These are phyloP conservation scores for Trichophyton verrucosum DNA, from an alignment of 2,329 filamentous ascomycete species.

Conservation along the genomic window DNA sequence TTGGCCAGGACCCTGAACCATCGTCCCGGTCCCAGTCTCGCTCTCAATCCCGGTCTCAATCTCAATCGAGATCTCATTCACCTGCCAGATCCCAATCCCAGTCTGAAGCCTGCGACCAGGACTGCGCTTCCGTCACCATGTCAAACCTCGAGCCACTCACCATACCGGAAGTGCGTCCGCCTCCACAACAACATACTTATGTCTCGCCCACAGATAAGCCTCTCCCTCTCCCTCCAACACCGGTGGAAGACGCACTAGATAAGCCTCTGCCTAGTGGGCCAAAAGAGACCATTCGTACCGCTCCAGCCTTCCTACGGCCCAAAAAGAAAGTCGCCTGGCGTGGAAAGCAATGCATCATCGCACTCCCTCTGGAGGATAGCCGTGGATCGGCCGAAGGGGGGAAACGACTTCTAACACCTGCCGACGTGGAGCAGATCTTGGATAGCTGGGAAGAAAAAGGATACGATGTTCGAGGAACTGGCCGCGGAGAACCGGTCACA, in stretches of 20 bases:
- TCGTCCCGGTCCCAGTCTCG: slow-evolving; percentile 26
- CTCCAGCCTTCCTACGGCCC: slow-evolving; percentile 23
- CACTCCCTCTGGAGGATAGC: slow-evolving; percentile 55
- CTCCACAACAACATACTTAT: slow-evolving; percentile 1
- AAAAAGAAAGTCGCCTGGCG: slow-evolving; percentile 66
- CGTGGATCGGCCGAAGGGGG: slow-evolving; percentile 41
- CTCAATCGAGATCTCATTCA: slow-evolving; percentile 26
- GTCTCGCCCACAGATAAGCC: slow-evolving; percentile 11
- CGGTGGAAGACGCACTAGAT: slow-evolving; percentile 6
- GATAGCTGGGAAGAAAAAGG: slow-evolving; percentile 33
- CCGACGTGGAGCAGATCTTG: slow-evolving; percentile 29
- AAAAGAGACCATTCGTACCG: slow-evolving; percentile 14
- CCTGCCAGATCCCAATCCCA: slow-evolving; percentile 14
- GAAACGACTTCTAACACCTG: slow-evolving; percentile 26
- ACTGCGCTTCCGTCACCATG: neutral
- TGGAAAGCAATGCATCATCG: slow-evolving; percentile 60
- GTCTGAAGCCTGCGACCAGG: slow-evolving; percentile 8
- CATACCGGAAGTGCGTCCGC: neutral
- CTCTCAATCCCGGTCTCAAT: slow-evolving; percentile 26
- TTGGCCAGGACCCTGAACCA: slow-evolving; percentile 26
- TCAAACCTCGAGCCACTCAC: slow-evolving; percentile 13
- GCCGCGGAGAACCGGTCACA: slow-evolving; percentile 19
- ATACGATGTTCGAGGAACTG: slow-evolving; percentile 33
- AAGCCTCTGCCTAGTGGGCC: slow-evolving; percentile 7
- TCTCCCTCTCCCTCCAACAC: slow-evolving; percentile 11